These are phyloP conservation scores for Laburnicola sp. DNA, from an alignment of 2,329 filamentous ascomycete genomes.

Conservation along the genomic window DNA sequence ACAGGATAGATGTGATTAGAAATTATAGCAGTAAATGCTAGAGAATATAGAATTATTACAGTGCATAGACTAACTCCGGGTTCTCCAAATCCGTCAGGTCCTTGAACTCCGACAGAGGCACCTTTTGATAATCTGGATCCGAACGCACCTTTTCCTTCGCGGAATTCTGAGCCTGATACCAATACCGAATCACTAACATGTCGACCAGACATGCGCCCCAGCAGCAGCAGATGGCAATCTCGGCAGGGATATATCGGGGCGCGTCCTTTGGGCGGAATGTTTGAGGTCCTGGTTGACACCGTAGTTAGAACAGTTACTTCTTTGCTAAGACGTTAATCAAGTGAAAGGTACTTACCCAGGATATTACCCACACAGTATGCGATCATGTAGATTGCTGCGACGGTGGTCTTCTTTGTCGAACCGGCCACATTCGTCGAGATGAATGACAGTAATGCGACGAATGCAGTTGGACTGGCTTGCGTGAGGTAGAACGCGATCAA, in stretches of 20 bases:
- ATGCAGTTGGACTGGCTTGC: conserved; percentile 20
- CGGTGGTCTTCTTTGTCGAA: conserved; percentile 45
- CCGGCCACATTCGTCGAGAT: conserved; percentile 18
- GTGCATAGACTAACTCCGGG: too few relatives aligned
- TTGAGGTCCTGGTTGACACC: too few relatives aligned
- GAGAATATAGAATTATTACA: too few relatives aligned
- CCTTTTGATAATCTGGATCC: conserved; percentile 1
- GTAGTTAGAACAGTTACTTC: too few relatives aligned
- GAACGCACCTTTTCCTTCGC: conserved; percentile 16
- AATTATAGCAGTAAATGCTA: too few relatives aligned
- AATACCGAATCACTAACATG: conserved; percentile 16
- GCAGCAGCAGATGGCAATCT: conserved; percentile 47
- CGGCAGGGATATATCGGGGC: conserved; percentile 47
- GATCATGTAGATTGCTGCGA: conserved; percentile 41
- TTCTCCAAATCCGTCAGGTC: conserved; percentile 61
- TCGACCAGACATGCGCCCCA: conserved; percentile 36
- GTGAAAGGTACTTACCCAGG: too few relatives aligned
- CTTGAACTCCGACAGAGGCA: conserved; percentile 46
- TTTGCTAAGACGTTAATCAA: too few relatives aligned
- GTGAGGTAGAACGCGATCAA: conserved; percentile 28
- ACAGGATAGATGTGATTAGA: too few relatives aligned
- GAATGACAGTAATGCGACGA: conserved; percentile 24
- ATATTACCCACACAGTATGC: conserved; percentile 46
- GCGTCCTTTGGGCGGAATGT: conserved; percentile 46
- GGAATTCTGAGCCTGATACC: conserved; percentile 26